Evolutionary conservation across 2,329 filamentous ascomycete species (phyloP).

Genomic region (Tolypocladium ophioglossoides): DNA sequence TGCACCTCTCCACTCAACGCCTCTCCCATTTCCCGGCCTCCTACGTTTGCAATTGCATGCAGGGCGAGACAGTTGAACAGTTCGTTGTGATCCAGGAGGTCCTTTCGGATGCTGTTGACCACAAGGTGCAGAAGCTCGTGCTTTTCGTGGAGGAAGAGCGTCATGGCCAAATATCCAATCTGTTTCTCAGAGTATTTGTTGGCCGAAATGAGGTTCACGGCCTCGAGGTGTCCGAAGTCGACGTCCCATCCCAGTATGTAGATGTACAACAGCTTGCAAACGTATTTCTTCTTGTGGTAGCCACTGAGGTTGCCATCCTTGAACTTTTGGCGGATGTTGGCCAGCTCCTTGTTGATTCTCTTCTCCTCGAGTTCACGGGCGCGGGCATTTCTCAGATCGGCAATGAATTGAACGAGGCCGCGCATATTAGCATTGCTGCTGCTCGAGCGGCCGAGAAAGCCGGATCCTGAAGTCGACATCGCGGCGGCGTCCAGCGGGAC

Average conservation of each 20-base stretch:
- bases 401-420: slow-evolving; percentile 95
- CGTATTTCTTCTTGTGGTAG: slow-evolving; percentile 99
- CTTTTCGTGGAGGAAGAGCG: slow-evolving; percentile 91
- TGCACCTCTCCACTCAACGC: slow-evolving; percentile 88
- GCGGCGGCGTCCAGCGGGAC: slow-evolving; percentile 9
- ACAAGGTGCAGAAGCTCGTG: slow-evolving; percentile 94
- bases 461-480: slow-evolving; percentile 47
- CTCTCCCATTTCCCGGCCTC: slow-evolving; percentile 94
- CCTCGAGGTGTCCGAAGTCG: slow-evolving; percentile 96
- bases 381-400: slow-evolving; percentile 87
- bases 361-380: slow-evolving; percentile 96
- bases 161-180: slow-evolving; percentile 96
- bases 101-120: slow-evolving; percentile 97
- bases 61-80: slow-evolving; percentile 93
- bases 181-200: slow-evolving; percentile 99
- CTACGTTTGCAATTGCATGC: slow-evolving; percentile 96
- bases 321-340: slow-evolving; percentile 97
- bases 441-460: slow-evolving; percentile 56
- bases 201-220: slow-evolving; percentile 93
- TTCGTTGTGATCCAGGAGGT: slow-evolving; percentile 89
- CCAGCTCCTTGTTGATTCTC: slow-evolving; percentile 97
- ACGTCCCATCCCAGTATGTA: slow-evolving; percentile 99
- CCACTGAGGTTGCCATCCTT: slow-evolving; percentile 89
- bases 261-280: slow-evolving; percentile 98
- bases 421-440: slow-evolving; percentile 59